Base-by-base conservation (phyloP, 768 basidiomycete species). In the Termitomyces sp. region DNA sequence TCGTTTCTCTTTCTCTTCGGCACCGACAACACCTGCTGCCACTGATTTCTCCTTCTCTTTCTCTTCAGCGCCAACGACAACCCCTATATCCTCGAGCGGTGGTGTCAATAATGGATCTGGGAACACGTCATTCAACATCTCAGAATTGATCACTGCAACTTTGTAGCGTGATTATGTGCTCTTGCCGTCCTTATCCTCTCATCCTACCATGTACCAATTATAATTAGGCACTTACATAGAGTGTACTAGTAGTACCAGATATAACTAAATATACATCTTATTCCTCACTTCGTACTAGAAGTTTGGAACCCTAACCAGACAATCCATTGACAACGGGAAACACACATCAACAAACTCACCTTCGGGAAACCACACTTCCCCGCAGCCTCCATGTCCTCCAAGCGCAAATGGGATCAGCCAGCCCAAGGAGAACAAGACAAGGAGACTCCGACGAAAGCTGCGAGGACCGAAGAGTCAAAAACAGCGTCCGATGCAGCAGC, bases 401-500 rank as follows among this genome's bases (percentile, higher is more conserved):
- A 90, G 76, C 83, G 90, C 71, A 90, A 89, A 73, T 92, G 90
- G 91, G 92, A 94, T 61, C 80, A 84, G 29, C 83, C 86, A 34
- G 85, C 77, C 5, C 74, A 75, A 3, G 75, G 72, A 10, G 84
- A 83, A 8, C 67, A 67, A 5, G 75, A 77, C 12, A 61, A 67
- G 4, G 75, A 76, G 11, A 61, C 70, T 27, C 64, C 77, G 3
- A 64, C 73, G 5, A 86, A 79, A 58, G 74, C 73, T 44, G 69
- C 71, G 35, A 74, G 73, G 62, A 68, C 72, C 0, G 85, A 84
- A n/a, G 82, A 84, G 12, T 71, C 72, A 53, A 86, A 85, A 68
- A 78, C 77, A 8, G 86, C 88, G 5, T 80, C 83, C 4, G 86
- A 87, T 59, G 87, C 88, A 0, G 87, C 88, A 3, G 78, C 78